Percentiles rank a stretch among this genome's conserved stretches.
These are phyloP conservation scores for Phytopythium litorale DNA, from an alignment of 352 stramenopile genomes.

Conservation along the genomic window DNA sequence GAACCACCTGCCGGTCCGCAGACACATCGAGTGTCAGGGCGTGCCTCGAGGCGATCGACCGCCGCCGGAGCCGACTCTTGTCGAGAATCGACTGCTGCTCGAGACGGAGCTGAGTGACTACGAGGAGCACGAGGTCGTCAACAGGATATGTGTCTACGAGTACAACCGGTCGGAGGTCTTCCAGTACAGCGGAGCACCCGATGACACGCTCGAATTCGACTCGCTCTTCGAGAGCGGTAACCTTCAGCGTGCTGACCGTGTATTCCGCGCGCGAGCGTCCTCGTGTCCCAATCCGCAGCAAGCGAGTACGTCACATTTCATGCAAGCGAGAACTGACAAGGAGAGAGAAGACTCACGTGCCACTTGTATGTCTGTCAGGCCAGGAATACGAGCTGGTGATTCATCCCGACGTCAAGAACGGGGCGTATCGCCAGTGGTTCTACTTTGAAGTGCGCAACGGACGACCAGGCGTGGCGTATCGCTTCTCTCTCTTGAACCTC, in stretches of 20 bases:
- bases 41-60: conserved; percentile 7
- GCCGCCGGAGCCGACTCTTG: conserved; percentile 39
- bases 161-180: conserved; percentile 60
- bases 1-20: conserved; percentile 39
- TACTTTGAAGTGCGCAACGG: conserved; percentile 85
- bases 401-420: conserved; percentile 79
- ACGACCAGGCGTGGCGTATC: conserved; percentile 37
- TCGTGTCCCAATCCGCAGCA: neutral
- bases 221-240: conserved; percentile 80
- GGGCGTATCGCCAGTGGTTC: conserved; percentile 88
- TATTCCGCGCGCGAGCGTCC: conserved; percentile 25
- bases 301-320: neutral
- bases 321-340: neutral
- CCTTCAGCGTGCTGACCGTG: conserved; percentile 49
- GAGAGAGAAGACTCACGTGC: too few species aligned
- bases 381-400: conserved; percentile 75
- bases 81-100: conserved; percentile 33
- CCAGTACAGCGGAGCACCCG: conserved; percentile 21
- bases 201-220: conserved; percentile 67
- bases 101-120: conserved; percentile 32
- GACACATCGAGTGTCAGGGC: conserved; percentile 17
- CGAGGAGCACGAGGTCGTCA: conserved; percentile 20
- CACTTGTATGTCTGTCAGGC: too few species aligned
- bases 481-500: conserved; percentile 78
- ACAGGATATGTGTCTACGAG: conserved; percentile 55